Percentiles rank a stretch among this genome's conserved stretches.
Evolutionary conservation across 1,284 basidiomycete genomes (phyloP).

Genomic region (Lentinula novae-zelandiae): DNA sequence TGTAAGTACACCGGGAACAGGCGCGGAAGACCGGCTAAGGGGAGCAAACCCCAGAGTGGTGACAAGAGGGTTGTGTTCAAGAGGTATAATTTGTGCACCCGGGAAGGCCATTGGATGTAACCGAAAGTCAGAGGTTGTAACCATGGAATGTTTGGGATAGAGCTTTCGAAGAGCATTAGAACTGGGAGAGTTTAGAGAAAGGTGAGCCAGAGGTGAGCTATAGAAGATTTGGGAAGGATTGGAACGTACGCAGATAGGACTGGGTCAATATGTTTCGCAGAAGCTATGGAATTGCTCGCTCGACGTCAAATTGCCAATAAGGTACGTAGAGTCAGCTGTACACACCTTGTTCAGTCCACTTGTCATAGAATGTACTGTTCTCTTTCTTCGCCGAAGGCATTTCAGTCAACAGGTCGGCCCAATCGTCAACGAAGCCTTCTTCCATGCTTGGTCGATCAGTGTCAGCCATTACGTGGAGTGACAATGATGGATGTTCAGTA

Average conservation of each 20-base stretch:
- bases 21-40: constrained; percentile 37
- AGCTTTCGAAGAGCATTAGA: constrained; percentile 48
- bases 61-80: constrained; percentile 46
- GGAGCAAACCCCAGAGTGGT: constrained; percentile 48
- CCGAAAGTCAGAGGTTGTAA: constrained; percentile 44
- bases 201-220: background rate
- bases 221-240: background rate
- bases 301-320: background rate
- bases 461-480: background rate
- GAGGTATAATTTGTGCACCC: constrained; percentile 38
- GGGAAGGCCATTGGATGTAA: constrained; percentile 53
- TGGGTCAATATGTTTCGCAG: constrained; percentile 43
- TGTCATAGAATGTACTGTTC: constrained; percentile 4
- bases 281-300: constrained; percentile 34
- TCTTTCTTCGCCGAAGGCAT: background rate
- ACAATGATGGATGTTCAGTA: background rate
- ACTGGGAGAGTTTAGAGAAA: constrained; percentile 26
- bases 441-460: background rate
- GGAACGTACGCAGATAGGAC: constrained; percentile 41
- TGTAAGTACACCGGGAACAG: constrained; percentile 46
- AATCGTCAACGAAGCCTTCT: constrained; percentile 16
- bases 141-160: constrained; percentile 60
- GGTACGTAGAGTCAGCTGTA: background rate
- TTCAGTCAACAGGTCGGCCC: constrained; percentile 4
- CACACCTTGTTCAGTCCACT: constrained; percentile 8